phyloP scores from a whole-genome alignment of 345 rosid species.

The Melastoma malabathricum region DNA sequence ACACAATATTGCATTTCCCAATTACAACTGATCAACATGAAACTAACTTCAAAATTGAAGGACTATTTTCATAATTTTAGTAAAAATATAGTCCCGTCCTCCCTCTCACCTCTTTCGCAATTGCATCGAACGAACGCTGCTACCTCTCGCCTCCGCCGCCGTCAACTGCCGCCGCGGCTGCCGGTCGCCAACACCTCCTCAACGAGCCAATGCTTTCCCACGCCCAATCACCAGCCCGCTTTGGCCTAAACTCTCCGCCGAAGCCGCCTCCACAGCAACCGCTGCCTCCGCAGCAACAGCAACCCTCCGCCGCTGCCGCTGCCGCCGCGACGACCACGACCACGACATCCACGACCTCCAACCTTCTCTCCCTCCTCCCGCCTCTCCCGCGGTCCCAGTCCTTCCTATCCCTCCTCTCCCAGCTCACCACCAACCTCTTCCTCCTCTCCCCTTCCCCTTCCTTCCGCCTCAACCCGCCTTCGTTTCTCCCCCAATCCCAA shows the following conservation, averaged over 20 bases:
- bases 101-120: too few species aligned
- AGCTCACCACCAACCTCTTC: conserved; percentile 56
- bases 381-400: conserved; percentile 78
- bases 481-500: conserved; percentile 10
- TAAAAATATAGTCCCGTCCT: too few species aligned
- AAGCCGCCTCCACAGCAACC: conserved; percentile 21
- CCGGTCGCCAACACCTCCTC: too few species aligned
- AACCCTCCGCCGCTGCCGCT: conserved; percentile 8
- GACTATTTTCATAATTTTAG: too few species aligned
- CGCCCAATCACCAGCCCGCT: conserved; percentile 7
- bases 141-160: too few species aligned
- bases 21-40: too few species aligned
- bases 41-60: too few species aligned
- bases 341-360: conserved; percentile 37
- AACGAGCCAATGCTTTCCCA: too few species aligned
- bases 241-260: conserved; percentile 49
- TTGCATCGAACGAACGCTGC: too few species aligned
- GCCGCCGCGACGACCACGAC: conserved; percentile 10
- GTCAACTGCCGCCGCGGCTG: too few species aligned
- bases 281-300: conserved; percentile 23
- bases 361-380: conserved; percentile 74
- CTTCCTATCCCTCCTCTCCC: conserved; percentile 74
- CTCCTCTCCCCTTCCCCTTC: conserved; percentile 70
- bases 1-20: too few species aligned
- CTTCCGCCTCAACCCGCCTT: conserved; percentile 33